Percentiles rank a stretch among this genome's conserved stretches.
Evolutionary conservation across 257 asterid genomes (phyloP).

Genomic region (Scutellaria baicalensis): DNA sequence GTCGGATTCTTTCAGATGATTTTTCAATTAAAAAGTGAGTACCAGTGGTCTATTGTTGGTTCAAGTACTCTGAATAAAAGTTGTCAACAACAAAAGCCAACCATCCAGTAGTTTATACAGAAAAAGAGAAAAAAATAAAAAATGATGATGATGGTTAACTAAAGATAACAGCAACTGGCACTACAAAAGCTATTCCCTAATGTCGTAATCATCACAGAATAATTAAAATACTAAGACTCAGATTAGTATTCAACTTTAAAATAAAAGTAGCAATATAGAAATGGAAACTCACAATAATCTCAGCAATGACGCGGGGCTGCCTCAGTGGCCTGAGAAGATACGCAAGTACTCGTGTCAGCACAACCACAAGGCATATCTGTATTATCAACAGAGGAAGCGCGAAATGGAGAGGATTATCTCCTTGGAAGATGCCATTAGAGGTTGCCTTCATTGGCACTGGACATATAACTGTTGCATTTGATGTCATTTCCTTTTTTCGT

Average conservation of each 20-base stretch:
- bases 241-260: not conserved
- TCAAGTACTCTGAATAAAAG: not conserved
- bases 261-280: not conserved
- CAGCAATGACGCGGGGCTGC: constrained; percentile 52
- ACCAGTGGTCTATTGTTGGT: not conserved
- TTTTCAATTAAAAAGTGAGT: not conserved
- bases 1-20: not conserved
- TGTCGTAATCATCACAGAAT: too few relatives aligned
- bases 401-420: constrained; percentile 36
- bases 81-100: not conserved
- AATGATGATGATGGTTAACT: constrained; percentile 7
- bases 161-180: not conserved
- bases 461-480: constrained; percentile 24
- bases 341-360: constrained; percentile 29
- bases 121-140: not conserved
- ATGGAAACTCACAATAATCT: constrained; percentile 30
- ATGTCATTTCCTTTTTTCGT: constrained; percentile 8
- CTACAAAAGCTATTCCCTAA: too few relatives aligned
- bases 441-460: constrained; percentile 41
- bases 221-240: not conserved
- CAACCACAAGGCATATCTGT: constrained; percentile 34
- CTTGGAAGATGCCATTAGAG: constrained; percentile 44
- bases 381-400: constrained; percentile 38
- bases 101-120: not conserved
- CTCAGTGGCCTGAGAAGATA: constrained; percentile 35